Conservation (phyloP, 1,284 basidiomycete genomes). For the Irpex rosettiformis region DNA sequence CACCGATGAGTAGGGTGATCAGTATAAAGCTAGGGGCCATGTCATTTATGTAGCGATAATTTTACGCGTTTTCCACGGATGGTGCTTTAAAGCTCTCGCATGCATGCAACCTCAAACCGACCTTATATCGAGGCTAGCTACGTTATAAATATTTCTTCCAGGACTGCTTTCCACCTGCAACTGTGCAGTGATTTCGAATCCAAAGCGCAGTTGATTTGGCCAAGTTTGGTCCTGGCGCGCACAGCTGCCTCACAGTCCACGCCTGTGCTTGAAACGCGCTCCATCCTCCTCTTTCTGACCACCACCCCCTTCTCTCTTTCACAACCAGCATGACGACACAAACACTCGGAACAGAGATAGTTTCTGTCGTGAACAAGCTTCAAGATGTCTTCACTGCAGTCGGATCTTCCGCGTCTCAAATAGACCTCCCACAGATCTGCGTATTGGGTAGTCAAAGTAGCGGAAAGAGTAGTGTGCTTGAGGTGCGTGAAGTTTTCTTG, state of each 20-base stretch:
- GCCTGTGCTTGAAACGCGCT: slow-evolving; percentile 14
- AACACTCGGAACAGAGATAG: slow-evolving; percentile 73
- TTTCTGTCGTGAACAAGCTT: slow-evolving; percentile 76
- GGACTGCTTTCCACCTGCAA: not conserved
- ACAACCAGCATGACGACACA: slow-evolving; percentile 47
- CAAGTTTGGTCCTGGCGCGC: slow-evolving; percentile 6
- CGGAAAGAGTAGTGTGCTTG: slow-evolving; percentile 84
- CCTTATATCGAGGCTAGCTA: too few species aligned
- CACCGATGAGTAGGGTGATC: not conserved
- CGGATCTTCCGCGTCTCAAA: slow-evolving; percentile 67
- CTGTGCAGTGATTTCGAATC: not conserved
- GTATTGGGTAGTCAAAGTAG: slow-evolving; percentile 85
- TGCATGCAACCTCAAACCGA: too few species aligned
- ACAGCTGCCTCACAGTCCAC: slow-evolving; percentile 15
- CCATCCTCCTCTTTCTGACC: slow-evolving; percentile 15
- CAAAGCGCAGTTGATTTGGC: slow-evolving; percentile 6
- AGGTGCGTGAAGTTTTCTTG: slow-evolving; percentile 44
- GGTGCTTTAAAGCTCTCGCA: not conserved
- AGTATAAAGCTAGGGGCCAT: not conserved
- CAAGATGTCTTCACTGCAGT: slow-evolving; percentile 86
- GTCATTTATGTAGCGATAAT: not conserved
- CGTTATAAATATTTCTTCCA: too few species aligned
- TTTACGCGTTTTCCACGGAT: not conserved
- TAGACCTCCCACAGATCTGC: slow-evolving; percentile 86
- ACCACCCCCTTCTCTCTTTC: slow-evolving; percentile 9